Base-by-base conservation (phyloP, 2,329 filamentous ascomycete species). In the Alternaria conjuncta region DNA sequence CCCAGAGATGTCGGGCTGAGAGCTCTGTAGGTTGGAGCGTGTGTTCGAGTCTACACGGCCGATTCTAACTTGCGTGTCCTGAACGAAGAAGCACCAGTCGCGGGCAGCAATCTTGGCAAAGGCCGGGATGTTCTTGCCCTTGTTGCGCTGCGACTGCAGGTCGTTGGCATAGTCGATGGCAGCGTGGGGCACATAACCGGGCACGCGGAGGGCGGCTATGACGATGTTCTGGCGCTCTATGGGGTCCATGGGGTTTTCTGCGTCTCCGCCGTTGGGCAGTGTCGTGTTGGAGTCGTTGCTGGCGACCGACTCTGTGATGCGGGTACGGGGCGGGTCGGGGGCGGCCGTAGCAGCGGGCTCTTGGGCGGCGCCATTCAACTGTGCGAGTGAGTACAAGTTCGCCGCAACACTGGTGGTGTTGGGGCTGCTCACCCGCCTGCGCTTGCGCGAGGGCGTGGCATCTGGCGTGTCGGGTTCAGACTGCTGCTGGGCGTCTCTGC, bases 71-170 rank as follows among this genome's bases (percentile, higher is more conserved):
- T 86, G 85, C n/a, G 93, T 85, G 66, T 90, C 89, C 65, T 90
- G 91, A 64, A 95, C 89, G 76, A 93, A 95, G 79, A 91, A 96
- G 10, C 92, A 94, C 92, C 92, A 96, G 76, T 93, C 90, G 68
- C 89, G 88, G 15, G 91, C 92, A 20, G 92, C 89, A 64, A 96
- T 90, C 82, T 95, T 95, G 60, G 92, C 92, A 78, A 92, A 96
- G 36, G 92, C 92, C 7, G 82, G 80, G 30, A 83, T 81, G 70
- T 79, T 82, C 65, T 75, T 76, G 71, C 77, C 82, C 74, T 75
- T 79, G 71, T 67, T 82, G 76, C 75, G 82, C 64, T 71, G 72
- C 51, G 75, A 80, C 53, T 85, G 81, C 49, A 85, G 75, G 60
- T 84, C 82, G 61, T 86, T 84, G 2, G 85, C 84, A 69, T 88